phyloP scores from a whole-genome alignment of 768 basidiomycete genomes.

The Mycena indigotica region DNA sequence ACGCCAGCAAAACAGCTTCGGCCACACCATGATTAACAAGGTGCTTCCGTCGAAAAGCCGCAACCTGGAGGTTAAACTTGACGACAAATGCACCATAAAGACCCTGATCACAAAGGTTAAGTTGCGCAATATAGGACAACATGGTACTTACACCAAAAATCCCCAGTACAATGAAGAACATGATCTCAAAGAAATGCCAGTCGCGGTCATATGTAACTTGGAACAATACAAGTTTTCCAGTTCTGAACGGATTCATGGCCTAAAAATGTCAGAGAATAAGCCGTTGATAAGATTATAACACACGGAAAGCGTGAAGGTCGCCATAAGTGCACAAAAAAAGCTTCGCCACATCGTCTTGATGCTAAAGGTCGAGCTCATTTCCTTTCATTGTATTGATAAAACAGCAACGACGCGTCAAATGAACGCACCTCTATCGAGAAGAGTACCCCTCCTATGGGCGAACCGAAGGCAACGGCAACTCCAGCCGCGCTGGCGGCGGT shows the following conservation, averaged over 20 bases:
- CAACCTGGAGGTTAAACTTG: slow-evolving; percentile 95
- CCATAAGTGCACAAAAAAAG: slow-evolving; percentile 95
- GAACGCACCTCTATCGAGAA: slow-evolving; percentile 88
- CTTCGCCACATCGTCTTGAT: slow-evolving; percentile 99
- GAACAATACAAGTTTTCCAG: slow-evolving; percentile 96
- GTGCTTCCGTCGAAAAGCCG: slow-evolving; percentile 91
- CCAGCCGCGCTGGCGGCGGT: slow-evolving; percentile 97
- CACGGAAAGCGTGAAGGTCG: slow-evolving; percentile 93
- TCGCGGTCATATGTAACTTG: slow-evolving; percentile 96
- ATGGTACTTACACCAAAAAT: slow-evolving; percentile 78
- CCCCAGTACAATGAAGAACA: slow-evolving; percentile 93
- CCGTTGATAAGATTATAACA: slow-evolving; percentile 36
- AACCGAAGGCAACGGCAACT: slow-evolving; percentile 97
- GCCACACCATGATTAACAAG: slow-evolving; percentile 80
- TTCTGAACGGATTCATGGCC: slow-evolving; percentile 98
- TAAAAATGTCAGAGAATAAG: slow-evolving; percentile 32
- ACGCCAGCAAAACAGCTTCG: slow-evolving; percentile 87
- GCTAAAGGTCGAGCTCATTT: slow-evolving; percentile 98
- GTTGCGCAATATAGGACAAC: background rate
- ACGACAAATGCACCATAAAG: slow-evolving; percentile 96
- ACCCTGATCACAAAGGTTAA: slow-evolving; percentile 56
- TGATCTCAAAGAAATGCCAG: slow-evolving; percentile 99
- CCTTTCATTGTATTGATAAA: slow-evolving; percentile 48
- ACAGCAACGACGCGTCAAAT: background rate
- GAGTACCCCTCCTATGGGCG: slow-evolving; percentile 95